Percentiles rank a stretch among this genome's conserved stretches.
These are phyloP conservation scores for Sclerotinia nivalis DNA, from an alignment of 2,329 filamentous ascomycete genomes.

Conservation along the genomic window DNA sequence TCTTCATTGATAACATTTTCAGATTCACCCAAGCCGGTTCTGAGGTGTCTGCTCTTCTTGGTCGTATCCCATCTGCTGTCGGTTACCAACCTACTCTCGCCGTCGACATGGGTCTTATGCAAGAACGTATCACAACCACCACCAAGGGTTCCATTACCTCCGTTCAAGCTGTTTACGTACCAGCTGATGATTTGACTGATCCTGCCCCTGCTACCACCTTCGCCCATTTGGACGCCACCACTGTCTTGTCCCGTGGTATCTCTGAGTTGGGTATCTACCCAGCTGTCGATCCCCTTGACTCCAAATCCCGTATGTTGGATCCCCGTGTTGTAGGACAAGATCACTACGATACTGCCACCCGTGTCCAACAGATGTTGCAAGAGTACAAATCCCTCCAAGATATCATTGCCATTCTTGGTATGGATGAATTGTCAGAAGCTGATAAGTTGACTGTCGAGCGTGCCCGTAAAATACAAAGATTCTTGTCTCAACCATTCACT, in stretches of 20 bases:
- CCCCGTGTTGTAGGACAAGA: slow-evolving; percentile 97
- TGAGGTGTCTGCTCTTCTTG: slow-evolving; percentile 97
- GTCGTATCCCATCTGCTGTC: slow-evolving; percentile 99
- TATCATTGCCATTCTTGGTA: slow-evolving; percentile 98
- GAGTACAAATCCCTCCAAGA: slow-evolving; percentile 99
- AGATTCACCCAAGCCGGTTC: slow-evolving; percentile 99
- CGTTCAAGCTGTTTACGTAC: slow-evolving; percentile 99
- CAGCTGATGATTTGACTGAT: slow-evolving; percentile 99
- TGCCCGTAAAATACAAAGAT: slow-evolving; percentile 99
- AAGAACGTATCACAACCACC: slow-evolving; percentile 99
- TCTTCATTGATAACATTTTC: slow-evolving; percentile 99
- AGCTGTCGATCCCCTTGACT: slow-evolving; percentile 98
- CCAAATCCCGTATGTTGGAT: slow-evolving; percentile 99
- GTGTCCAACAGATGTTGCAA: slow-evolving; percentile 98
- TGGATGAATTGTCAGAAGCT: slow-evolving; percentile 98
- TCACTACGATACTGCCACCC: slow-evolving; percentile 92
- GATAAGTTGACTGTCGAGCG: slow-evolving; percentile 99
- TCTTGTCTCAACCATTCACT: slow-evolving; percentile 99
- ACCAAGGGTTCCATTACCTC: slow-evolving; percentile 99
- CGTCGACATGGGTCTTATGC: slow-evolving; percentile 99
- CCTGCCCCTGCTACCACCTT: slow-evolving; percentile 99
- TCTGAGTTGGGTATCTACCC: slow-evolving; percentile 99
- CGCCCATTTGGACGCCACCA: slow-evolving; percentile 99
- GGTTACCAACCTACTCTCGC: slow-evolving; percentile 99
- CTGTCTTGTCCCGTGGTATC: slow-evolving; percentile 99